These are phyloP conservation scores for Chytriomyces confervae DNA, from an alignment of 192 early-diverging fungal species.

Conservation along the genomic window DNA sequence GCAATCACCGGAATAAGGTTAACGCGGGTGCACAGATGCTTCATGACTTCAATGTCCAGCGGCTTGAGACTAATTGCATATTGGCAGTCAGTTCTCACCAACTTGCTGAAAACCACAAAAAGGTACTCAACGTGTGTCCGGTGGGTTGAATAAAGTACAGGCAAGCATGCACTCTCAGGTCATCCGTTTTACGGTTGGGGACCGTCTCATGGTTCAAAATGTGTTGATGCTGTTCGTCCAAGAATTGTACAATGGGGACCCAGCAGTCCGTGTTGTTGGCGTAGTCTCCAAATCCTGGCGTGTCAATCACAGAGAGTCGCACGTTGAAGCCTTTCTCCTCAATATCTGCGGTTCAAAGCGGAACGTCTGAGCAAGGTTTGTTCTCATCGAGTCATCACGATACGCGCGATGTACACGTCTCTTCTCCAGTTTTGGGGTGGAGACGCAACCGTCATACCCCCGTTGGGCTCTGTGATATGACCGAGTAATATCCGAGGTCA, in stretches of 20 bases:
- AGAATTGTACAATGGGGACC: slow-evolving; percentile 96
- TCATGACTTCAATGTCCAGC: slow-evolving; percentile 98
- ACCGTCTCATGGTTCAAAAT: slow-evolving; percentile 93
- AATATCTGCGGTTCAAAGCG: slow-evolving; percentile 60
- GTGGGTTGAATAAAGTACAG: slow-evolving; percentile 99
- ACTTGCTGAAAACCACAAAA: not conserved
- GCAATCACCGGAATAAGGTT: slow-evolving; percentile 98
- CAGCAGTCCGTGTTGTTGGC: slow-evolving; percentile 88
- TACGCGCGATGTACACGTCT: no score
- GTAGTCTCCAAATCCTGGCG: slow-evolving; percentile 83
- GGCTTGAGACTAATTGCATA: slow-evolving; percentile 69
- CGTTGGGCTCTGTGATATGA: not conserved
- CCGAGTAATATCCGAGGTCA: not conserved
- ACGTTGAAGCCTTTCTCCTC: slow-evolving; percentile 99
- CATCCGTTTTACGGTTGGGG: slow-evolving; percentile 83
- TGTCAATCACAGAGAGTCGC: slow-evolving; percentile 90
- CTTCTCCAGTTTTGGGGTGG: no score
- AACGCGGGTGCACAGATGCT: slow-evolving; percentile 91
- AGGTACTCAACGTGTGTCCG: slow-evolving; percentile 79
- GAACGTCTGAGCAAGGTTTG: not conserved
- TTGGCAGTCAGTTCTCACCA: not conserved
- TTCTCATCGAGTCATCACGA: no score
- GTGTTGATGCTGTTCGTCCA: slow-evolving; percentile 97
- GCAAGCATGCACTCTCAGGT: slow-evolving; percentile 97
- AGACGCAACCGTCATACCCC: no score